Base-by-base conservation (phyloP, 2,329 filamentous ascomycete species). In the Dichotomopilus funicola region DNA sequence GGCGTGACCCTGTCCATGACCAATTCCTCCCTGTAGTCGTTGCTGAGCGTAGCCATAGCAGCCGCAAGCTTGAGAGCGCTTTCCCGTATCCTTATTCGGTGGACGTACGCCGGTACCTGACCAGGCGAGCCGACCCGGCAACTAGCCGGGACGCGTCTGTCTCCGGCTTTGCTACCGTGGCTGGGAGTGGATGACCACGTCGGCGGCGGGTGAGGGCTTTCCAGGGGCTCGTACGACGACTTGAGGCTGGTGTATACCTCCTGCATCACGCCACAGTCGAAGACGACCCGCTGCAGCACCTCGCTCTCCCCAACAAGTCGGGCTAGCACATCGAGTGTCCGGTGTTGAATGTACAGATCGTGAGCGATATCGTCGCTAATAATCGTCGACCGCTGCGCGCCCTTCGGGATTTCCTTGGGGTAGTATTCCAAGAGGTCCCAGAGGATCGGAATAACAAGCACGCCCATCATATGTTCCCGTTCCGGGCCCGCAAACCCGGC, bases 21-120 rank as follows among this genome's bases (percentile, higher is more conserved):
- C 47, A 97, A 81, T 0, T 81, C 79, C 66, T 95, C 95, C 44
- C 91, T 81, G 66, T 92, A 89, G 31, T 88, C 83, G 63, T 97
- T 91, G 64, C 91, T 90, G 63, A 87, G 86, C 2, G 88, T 83
- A 1, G 88, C 83, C 50, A 97, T 75, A 2, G 90, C 87, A n/a
- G 88, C 88, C 54, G 97, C 74, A 1, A 90, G 91, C 65, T 86
- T 85, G 13, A 97, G 73, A 1, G 85, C 81, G 49, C 82, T 86
- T 69, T 92, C 88, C 53, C 94, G 83, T 61, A 91, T 80, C 62
- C 79, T 86, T 70, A 91, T 85, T 31, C 85, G 83, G 69, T 95
- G 89, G 61, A 70, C 82, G 65, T 77, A 79, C 64, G 71, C 69
- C 1, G 81, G 77, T 33, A 84, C 76, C 55, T 85, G 78, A 4